phyloP scores from a whole-genome alignment of 306 rosid genomes.

The Sophora flavescens region DNA sequence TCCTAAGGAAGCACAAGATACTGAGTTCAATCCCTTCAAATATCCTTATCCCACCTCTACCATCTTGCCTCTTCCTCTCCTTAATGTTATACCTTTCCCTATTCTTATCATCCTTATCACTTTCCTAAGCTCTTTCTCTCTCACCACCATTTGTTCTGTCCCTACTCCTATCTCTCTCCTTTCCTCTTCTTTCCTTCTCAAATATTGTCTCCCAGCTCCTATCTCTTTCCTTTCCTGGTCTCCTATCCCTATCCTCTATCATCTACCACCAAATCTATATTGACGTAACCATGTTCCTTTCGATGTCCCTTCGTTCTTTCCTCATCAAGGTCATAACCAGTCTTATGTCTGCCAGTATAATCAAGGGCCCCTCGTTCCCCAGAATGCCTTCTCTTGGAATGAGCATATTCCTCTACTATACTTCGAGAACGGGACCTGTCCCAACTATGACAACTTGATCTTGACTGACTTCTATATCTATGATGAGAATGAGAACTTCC shows the following conservation, averaged over 20 bases:
- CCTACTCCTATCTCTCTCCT: conserved; percentile 46
- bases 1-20: too few relatives aligned
- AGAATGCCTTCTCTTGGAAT: conserved; percentile 56
- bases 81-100: conserved; percentile 43
- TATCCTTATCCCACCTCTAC: not conserved
- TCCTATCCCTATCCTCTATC: too few relatives aligned
- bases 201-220: conserved; percentile 46
- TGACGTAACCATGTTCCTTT: conserved; percentile 46
- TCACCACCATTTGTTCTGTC: conserved; percentile 45
- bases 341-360: conserved; percentile 54
- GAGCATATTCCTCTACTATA: conserved; percentile 72
- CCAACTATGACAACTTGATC: too few relatives aligned
- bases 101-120: conserved; percentile 46
- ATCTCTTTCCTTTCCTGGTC: conserved; percentile 54
- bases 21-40: not conserved
- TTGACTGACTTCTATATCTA: too few relatives aligned
- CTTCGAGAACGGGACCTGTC: too few relatives aligned
- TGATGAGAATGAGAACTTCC: too few relatives aligned
- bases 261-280: conserved; percentile 50
- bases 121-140: conserved; percentile 55
- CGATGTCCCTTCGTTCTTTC: conserved; percentile 44
- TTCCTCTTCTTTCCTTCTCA: conserved; percentile 53
- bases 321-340: conserved; percentile 51
- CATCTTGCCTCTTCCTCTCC: conserved; percentile 55
- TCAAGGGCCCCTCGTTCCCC: too few relatives aligned